Base-by-base conservation (phyloP, 169 alveolate species). In the Plasmodium reichenowi region DNA sequence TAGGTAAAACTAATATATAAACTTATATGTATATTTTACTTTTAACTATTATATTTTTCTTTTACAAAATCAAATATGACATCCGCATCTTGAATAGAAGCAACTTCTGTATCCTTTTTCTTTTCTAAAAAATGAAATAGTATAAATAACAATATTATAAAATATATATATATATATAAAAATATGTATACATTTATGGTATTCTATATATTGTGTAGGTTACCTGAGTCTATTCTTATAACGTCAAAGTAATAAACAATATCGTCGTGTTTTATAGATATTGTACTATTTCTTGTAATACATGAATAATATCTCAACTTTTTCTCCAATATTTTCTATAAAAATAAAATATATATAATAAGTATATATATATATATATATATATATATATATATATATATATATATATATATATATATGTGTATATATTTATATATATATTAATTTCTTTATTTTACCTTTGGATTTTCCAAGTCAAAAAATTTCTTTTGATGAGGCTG, bases 11-110 rank as follows among this genome's bases (percentile, higher is more conserved):
- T 6, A 20, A 17, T 24, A 29, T 13, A 26, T 15, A 56, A 48
- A 24, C 15, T 26, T 3, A 22, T 38, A 13, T 52, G 45, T 52
- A 48, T 3, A 45, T 70, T 26, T 48, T 13, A 6, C 58, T 43
- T 74, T 74, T 48, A 72, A 12, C 26, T 72, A 54, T 72, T 48
- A 70, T 78, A 78, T 66, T 78, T 78, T 52, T 78, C 89, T 68
- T 78, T 78, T n/a, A 78, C 89, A 43, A 78, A 78, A 45, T 78
- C 89, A 32, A 78, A 78, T 26, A 78, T 66, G 3, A 78, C 89
- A 10, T 78, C 78, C 10, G 89, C 59, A 26, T 78, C 89, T 63
- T 78, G 89, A 8, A 78, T 78, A 38, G 89, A 78, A 13, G 89
- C 89, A 8, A 78, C 89, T 78, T 78, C 89, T 32, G 67, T 76